Conservation (phyloP, 306 rosid genomes). For the Vigna unguiculata region DNA sequence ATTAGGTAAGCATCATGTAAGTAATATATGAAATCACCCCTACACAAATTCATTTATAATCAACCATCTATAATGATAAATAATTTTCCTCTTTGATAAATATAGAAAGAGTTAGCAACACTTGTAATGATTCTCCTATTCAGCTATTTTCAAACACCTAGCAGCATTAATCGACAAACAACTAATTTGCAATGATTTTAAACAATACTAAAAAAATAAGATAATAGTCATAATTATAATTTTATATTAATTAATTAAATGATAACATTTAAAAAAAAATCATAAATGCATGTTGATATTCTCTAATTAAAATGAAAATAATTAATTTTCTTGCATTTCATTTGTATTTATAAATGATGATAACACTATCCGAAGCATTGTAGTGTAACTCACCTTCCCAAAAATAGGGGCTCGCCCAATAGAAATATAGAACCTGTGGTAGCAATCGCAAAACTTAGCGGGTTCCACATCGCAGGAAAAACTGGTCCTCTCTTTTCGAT, state of each 20-base stretch:
- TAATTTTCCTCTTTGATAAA: no score
- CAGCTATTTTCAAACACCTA: no score
- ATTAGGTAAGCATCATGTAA: no score
- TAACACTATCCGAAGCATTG: no score
- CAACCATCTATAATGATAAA: no score
- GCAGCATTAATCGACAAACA: no score
- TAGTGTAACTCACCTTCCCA: no score
- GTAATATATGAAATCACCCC: no score
- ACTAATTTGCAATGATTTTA: neutral
- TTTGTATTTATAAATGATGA: neutral
- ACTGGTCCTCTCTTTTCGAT: slow-evolving; percentile 58
- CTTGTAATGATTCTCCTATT: no score
- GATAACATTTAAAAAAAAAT: no score
- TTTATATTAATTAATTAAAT: neutral
- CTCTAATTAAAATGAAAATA: neutral
- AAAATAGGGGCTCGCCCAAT: slow-evolving; percentile 49
- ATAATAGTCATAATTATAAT: neutral
- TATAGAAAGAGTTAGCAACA: no score
- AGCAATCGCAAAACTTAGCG: slow-evolving; percentile 55
- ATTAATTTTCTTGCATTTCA: neutral
- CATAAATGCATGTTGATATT: neutral
- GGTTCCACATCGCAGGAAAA: slow-evolving; percentile 58
- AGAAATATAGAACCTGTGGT: slow-evolving; percentile 52
- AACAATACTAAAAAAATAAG: neutral
- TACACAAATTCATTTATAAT: no score